Evolutionary conservation across 441 rosid genomes (phyloP).

Genomic region (Aleurites moluccanus): DNA sequence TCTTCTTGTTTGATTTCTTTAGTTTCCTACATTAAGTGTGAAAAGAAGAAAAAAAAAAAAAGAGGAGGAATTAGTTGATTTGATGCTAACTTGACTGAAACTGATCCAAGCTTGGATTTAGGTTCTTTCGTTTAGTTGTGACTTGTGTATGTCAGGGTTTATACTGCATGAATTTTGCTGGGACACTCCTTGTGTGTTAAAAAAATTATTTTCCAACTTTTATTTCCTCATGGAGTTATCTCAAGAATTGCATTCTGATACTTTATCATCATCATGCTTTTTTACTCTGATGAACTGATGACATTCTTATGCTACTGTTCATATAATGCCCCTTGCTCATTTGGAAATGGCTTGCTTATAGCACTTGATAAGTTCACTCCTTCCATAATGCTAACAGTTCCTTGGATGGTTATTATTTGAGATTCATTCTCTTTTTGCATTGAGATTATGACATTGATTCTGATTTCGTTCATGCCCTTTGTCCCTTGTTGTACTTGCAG

Average conservation of each 20-base stretch:
- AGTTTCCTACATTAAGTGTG: neutral
- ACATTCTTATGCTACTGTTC: too few species aligned
- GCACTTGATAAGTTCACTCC: neutral
- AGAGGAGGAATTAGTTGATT: neutral
- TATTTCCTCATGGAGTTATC: neutral
- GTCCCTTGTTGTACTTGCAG: constrained; percentile 43
- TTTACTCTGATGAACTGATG: neutral
- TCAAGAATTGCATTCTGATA: neutral
- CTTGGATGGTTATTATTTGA: neutral
- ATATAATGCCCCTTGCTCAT: neutral
- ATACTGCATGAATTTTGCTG: neutral
- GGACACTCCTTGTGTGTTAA: neutral
- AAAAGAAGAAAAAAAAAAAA: neutral
- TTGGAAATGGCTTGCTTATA: neutral
- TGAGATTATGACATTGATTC: constrained; percentile 4
- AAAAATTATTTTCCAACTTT: neutral
- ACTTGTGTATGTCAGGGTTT: neutral
- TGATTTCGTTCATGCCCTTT: constrained; percentile 16
- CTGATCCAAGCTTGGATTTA: neutral
- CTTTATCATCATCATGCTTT: neutral
- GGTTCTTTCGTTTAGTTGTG: neutral
- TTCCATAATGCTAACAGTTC: neutral
- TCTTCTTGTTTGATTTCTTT: neutral
- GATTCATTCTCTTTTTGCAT: neutral
- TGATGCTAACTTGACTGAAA: neutral